Percentiles rank a stretch among this genome's conserved stretches.
These are phyloP conservation scores for Multifurca ochricompacta DNA, from an alignment of 768 basidiomycete species.

Conservation along the genomic window DNA sequence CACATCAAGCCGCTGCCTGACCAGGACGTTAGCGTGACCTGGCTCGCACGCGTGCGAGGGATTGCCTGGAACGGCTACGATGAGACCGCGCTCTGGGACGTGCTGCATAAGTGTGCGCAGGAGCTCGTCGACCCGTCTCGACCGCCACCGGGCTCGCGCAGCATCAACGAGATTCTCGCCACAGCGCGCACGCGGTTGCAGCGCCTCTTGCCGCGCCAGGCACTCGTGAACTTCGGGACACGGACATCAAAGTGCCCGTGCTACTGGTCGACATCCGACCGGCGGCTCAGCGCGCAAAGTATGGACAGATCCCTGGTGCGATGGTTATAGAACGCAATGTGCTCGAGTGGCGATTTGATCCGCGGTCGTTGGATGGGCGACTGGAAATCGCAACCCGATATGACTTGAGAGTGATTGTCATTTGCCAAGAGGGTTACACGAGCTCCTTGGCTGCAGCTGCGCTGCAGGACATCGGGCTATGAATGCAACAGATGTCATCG, in stretches of 20 bases:
- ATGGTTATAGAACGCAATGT: conserved; percentile 68
- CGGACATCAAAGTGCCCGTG: conserved; percentile 47
- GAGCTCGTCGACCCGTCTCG: conserved; percentile 50
- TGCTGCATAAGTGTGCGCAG: conserved; percentile 54
- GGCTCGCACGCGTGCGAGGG: conserved; percentile 45
- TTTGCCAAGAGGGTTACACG: conserved; percentile 68
- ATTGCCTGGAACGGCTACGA: conserved; percentile 52
- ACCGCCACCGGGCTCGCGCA: conserved; percentile 58
- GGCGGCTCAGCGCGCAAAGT: conserved; percentile 44
- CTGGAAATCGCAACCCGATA: conserved; percentile 66
- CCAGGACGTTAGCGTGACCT: conserved; percentile 22
- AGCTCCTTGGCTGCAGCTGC: conserved; percentile 66
- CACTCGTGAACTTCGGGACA: conserved; percentile 46
- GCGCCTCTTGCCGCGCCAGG: conserved; percentile 52
- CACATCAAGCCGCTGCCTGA: conserved; percentile 34
- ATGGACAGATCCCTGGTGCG: conserved; percentile 60
- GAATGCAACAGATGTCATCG: conserved; percentile 71
- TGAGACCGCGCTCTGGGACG: conserved; percentile 60
- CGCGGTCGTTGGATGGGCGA: conserved; percentile 43
- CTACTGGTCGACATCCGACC: conserved; percentile 76
- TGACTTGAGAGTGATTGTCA: conserved; percentile 64
- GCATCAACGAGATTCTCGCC: conserved; percentile 49
- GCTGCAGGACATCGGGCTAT: conserved; percentile 62
- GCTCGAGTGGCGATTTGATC: conserved; percentile 78
- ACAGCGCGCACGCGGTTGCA: conserved; percentile 57